Evolutionary conservation across 805 yeast genomes (phyloP).

Genomic region (Torulaspora indica): DNA sequence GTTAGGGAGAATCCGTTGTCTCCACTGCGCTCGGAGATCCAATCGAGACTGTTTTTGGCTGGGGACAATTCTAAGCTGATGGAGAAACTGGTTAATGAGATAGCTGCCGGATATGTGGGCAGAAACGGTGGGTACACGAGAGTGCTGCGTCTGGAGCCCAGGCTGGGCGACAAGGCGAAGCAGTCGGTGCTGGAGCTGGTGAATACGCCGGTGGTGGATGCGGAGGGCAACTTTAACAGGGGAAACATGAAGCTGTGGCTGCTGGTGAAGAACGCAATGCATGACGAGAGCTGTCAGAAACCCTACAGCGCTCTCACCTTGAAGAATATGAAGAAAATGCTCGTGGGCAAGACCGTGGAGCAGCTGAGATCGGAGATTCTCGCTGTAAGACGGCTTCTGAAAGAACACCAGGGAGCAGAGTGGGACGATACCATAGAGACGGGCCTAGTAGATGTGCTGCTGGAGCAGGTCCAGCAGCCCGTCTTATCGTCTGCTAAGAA

Average conservation of each 20-base stretch:
- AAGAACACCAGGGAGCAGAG: slow-evolving; percentile 9
- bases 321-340: slow-evolving; percentile 24
- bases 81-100: slow-evolving; percentile 62
- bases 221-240: slow-evolving; percentile 21
- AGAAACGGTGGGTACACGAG: slow-evolving; percentile 85
- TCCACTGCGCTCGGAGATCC: slow-evolving; percentile 33
- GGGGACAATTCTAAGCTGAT: slow-evolving; percentile 43
- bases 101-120: slow-evolving; percentile 56
- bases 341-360: slow-evolving; percentile 17
- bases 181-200: slow-evolving; percentile 85
- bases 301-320: slow-evolving; percentile 21
- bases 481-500: neutral
- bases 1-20: slow-evolving; percentile 10
- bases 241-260: slow-evolving; percentile 36
- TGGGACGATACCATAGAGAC: slow-evolving; percentile 16
- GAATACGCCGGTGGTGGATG: slow-evolving; percentile 45
- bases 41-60: slow-evolving; percentile 44
- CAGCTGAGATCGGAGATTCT: slow-evolving; percentile 19
- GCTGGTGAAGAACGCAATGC: slow-evolving; percentile 22
- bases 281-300: slow-evolving; percentile 25
- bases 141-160: slow-evolving; percentile 73
- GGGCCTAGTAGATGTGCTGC: slow-evolving; percentile 4
- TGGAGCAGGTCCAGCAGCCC: slow-evolving; percentile 5
- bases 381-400: slow-evolving; percentile 16
- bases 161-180: slow-evolving; percentile 86